Evolutionary conservation across 164 flowering plant species (phyloP).

Genomic region (Litsea cubeba): DNA sequence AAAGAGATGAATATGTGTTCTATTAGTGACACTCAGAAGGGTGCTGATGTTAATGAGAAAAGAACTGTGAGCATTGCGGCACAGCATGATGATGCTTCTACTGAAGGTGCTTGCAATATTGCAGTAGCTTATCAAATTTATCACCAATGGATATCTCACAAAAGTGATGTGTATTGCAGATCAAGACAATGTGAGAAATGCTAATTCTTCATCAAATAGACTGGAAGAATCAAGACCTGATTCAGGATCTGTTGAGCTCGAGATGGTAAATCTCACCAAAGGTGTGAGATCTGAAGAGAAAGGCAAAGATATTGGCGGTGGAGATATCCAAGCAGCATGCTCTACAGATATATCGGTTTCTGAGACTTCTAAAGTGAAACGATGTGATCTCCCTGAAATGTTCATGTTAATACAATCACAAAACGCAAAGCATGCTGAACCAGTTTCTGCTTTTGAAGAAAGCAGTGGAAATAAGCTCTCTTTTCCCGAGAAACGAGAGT

Average conservation of each 20-base stretch:
- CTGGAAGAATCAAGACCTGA: constrained; percentile 12
- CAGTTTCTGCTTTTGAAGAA: constrained; percentile 17
- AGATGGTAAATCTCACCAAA: constrained; percentile 4
- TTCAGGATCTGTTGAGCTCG: constrained; percentile 13
- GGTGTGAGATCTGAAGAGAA: constrained; percentile 14
- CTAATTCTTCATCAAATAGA: constrained; percentile 13
- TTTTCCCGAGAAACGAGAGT: constrained; percentile 29
- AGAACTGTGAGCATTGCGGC: constrained; percentile 4
- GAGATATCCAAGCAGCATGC: constrained; percentile 12
- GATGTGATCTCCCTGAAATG: constrained; percentile 11
- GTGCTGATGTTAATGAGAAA: neutral
- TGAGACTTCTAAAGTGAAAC: constrained; percentile 15
- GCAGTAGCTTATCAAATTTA: neutral
- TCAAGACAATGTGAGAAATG: constrained; percentile 6
- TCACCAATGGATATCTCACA: neutral
- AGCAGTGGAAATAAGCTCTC: constrained; percentile 8
- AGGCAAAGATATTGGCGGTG: constrained; percentile 15
- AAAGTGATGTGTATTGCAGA: constrained; percentile 17
- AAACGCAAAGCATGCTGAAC: constrained; percentile 6
- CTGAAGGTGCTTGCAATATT: constrained; percentile 21
- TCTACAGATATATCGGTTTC: constrained; percentile 14
- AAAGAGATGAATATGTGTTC: constrained; percentile 8
- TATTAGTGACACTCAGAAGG: constrained; percentile 3
- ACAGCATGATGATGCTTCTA: constrained; percentile 4
- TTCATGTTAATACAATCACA: neutral